These are phyloP conservation scores for Cylindrodendrum hubeiense DNA, from an alignment of 2,329 filamentous ascomycete genomes.

Conservation along the genomic window DNA sequence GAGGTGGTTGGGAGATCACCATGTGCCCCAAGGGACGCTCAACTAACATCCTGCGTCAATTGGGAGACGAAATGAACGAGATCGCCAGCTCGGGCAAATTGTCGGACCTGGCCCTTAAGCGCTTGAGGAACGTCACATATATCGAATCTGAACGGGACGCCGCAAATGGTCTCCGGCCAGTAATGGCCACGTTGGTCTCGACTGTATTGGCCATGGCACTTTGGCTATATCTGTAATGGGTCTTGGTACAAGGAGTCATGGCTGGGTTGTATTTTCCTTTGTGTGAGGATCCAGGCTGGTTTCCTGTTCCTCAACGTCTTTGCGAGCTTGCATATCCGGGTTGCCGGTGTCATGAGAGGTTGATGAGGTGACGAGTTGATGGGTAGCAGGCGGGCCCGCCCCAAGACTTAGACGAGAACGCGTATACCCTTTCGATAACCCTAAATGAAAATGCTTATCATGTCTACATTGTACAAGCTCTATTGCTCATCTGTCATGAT, in stretches of 20 bases:
- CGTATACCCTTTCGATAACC: slow-evolving; percentile 39
- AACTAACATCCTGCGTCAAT: slow-evolving; percentile 68
- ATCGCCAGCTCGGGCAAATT: slow-evolving; percentile 59
- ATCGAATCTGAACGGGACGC: slow-evolving; percentile 47
- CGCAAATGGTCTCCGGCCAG: slow-evolving; percentile 37
- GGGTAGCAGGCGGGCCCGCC: slow-evolving; percentile 15
- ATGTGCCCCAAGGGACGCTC: slow-evolving; percentile 78
- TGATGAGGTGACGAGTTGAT: slow-evolving; percentile 29
- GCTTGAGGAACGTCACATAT: slow-evolving; percentile 51
- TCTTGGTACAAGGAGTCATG: background rate
- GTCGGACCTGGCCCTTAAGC: slow-evolving; percentile 46
- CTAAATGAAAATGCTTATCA: slow-evolving; percentile 40
- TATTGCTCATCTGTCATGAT: slow-evolving; percentile 40
- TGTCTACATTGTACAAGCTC: slow-evolving; percentile 40
- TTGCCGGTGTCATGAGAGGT: slow-evolving; percentile 9
- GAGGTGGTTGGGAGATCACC: slow-evolving; percentile 82
- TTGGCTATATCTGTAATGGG: slow-evolving; percentile 33
- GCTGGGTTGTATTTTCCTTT: slow-evolving; percentile 20
- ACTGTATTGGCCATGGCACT: slow-evolving; percentile 24
- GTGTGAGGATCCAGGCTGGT: slow-evolving; percentile 29
- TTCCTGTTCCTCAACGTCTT: slow-evolving; percentile 20
- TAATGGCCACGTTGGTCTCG: slow-evolving; percentile 22
- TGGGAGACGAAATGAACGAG: slow-evolving; percentile 62
- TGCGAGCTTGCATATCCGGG: slow-evolving; percentile 9
- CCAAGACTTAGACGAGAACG: slow-evolving; percentile 28